Percentiles rank a stretch among this genome's conserved stretches.
Conservation (phyloP, 805 yeast species). For the Wickerhamiella siamensis region DNA sequence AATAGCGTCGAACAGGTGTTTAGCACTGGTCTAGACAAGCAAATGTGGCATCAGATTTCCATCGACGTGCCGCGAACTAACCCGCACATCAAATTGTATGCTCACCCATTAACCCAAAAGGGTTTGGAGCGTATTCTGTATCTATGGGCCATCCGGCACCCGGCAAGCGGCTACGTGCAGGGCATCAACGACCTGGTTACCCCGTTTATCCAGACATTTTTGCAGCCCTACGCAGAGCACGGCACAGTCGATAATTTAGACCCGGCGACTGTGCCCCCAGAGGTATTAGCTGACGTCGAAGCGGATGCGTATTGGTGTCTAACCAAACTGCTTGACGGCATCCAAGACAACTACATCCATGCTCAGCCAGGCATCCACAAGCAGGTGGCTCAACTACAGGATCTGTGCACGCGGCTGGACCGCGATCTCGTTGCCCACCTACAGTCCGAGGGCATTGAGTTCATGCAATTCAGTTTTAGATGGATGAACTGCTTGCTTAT, state of each 20-base stretch:
- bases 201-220: slow-evolving; percentile 80
- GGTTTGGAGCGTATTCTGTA: slow-evolving; percentile 70
- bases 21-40: slow-evolving; percentile 43
- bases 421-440: slow-evolving; percentile 58
- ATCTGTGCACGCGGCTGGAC: slow-evolving; percentile 70
- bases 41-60: slow-evolving; percentile 88
- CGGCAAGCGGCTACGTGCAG: slow-evolving; percentile 95
- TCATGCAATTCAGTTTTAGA: slow-evolving; percentile 86
- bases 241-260: slow-evolving; percentile 40
- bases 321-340: slow-evolving; percentile 78
- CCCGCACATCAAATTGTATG: slow-evolving; percentile 65
- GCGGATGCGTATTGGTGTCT: slow-evolving; percentile 98
- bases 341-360: slow-evolving; percentile 92
- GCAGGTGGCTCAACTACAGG: slow-evolving; percentile 64
- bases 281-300: slow-evolving; percentile 57
- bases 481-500: slow-evolving; percentile 98
- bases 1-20: slow-evolving; percentile 62
- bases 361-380: slow-evolving; percentile 95
- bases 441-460: slow-evolving; percentile 72
- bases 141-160: slow-evolving; percentile 92
- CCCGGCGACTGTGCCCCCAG: slow-evolving; percentile 43
- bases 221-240: slow-evolving; percentile 45
- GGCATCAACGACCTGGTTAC: slow-evolving; percentile 91
- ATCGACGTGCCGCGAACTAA: slow-evolving; percentile 92
- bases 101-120: slow-evolving; percentile 54